These are phyloP conservation scores for Alternaria sp. DNA, from an alignment of 2,329 filamentous ascomycete species.

Conservation along the genomic window DNA sequence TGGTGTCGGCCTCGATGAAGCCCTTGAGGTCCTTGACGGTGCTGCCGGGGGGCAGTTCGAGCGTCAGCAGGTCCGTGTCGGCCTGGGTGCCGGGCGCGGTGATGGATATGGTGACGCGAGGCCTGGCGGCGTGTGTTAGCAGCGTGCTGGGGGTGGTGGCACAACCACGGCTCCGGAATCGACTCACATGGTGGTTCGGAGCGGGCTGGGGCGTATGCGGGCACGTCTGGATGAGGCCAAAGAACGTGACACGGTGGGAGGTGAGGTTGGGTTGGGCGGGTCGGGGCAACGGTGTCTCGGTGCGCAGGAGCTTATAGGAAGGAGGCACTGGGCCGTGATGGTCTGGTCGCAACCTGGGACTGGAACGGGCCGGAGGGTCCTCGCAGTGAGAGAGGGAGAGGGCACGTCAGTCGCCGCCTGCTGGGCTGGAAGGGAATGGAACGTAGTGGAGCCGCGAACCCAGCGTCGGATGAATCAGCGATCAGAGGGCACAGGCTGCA, in stretches of 20 bases:
- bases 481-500: constrained; percentile 19
- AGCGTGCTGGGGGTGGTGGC: constrained; percentile 35
- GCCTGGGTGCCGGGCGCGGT: constrained; percentile 71
- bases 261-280: constrained; percentile 15
- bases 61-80: constrained; percentile 77
- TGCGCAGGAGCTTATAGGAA: constrained; percentile 24
- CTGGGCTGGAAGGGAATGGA: constrained; percentile 39
- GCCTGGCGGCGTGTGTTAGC: constrained; percentile 61
- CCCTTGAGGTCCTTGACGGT: constrained; percentile 85
- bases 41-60: constrained; percentile 84
- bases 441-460: constrained; percentile 28
- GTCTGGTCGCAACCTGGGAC: not conserved
- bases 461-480: constrained; percentile 31
- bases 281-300: constrained; percentile 21
- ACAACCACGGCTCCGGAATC: constrained; percentile 41
- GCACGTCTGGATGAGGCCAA: constrained; percentile 38
- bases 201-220: constrained; percentile 30
- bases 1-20: constrained; percentile 83
- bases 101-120: constrained; percentile 83
- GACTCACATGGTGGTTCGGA: constrained; percentile 44
- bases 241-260: constrained; percentile 28
- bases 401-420: constrained; percentile 7
- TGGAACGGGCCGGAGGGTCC: not conserved
- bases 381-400: constrained; percentile 2
- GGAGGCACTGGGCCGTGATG: constrained; percentile 17